Evolutionary conservation across 2,329 filamentous ascomycete species (phyloP).

Genomic region (Dothidotthia symphoricarpi): DNA sequence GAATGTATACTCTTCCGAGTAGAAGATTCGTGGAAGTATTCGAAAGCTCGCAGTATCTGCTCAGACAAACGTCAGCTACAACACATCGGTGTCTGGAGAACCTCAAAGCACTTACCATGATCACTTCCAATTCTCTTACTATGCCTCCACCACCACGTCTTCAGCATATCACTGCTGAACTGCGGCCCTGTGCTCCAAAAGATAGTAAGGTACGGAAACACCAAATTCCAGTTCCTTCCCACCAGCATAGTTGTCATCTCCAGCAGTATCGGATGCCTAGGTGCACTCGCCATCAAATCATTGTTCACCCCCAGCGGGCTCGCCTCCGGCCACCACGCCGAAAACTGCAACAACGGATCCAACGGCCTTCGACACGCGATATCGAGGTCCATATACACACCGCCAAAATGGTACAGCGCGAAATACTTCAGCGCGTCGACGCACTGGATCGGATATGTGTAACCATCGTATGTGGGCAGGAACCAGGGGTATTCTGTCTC

Average conservation of each 20-base stretch:
- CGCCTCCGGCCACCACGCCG: slow-evolving; percentile 22
- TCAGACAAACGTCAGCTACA: background rate
- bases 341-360: slow-evolving; percentile 18
- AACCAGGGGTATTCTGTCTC: slow-evolving; percentile 20
- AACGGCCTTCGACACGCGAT: slow-evolving; percentile 19
- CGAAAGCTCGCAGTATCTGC: slow-evolving; percentile 11
- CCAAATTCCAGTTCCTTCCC: slow-evolving; percentile 15
- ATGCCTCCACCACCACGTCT: slow-evolving; percentile 16
- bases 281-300: slow-evolving; percentile 21
- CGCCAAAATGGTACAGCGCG: slow-evolving; percentile 23
- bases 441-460: slow-evolving; percentile 25
- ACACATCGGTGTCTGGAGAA: too few species aligned
- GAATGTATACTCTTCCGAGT: slow-evolving; percentile 31
- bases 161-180: slow-evolving; percentile 26
- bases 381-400: slow-evolving; percentile 30
- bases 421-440: slow-evolving; percentile 30
- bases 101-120: slow-evolving; percentile 1
- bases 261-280: slow-evolving; percentile 21
- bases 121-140: background rate
- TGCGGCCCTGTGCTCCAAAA: slow-evolving; percentile 34
- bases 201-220: slow-evolving; percentile 31
- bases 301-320: slow-evolving; percentile 23
- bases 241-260: slow-evolving; percentile 15
- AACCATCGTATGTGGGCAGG: slow-evolving; percentile 20
- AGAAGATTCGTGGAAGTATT: slow-evolving; percentile 28